Conservation (phyloP, 2,329 filamentous ascomycete genomes). For the Hirsutella minnesotensis region DNA sequence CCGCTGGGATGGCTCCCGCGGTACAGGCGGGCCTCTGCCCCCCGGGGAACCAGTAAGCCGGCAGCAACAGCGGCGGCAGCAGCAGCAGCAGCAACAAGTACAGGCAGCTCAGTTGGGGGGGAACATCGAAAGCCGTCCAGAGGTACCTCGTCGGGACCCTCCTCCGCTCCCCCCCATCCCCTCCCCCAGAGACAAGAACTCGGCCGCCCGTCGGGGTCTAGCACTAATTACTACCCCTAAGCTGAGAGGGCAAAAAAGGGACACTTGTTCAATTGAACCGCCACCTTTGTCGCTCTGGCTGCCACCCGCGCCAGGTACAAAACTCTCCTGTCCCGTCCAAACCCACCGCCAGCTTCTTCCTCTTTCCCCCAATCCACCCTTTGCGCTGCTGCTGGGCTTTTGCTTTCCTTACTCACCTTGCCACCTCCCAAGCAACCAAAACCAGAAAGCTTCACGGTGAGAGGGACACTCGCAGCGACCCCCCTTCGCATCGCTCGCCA, state of each 20-base stretch:
- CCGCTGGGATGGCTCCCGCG: too few species aligned
- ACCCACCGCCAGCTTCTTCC: background rate
- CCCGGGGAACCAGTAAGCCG: too few species aligned
- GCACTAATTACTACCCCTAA: background rate
- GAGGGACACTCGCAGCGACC: background rate
- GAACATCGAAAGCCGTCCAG: too few species aligned
- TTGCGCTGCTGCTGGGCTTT: constrained; percentile 3
- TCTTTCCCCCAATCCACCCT: constrained; percentile 7
- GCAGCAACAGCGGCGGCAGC: too few species aligned
- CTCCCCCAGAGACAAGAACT: too few species aligned
- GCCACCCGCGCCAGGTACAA: constrained; percentile 15
- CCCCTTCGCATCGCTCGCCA: constrained; percentile 17
- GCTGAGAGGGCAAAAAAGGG: constrained; percentile 18
- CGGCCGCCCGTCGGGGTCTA: background rate
- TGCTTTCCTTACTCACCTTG: background rate
- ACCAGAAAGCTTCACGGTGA: background rate
- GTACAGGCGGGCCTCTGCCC: too few species aligned
- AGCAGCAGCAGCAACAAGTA: too few species aligned
- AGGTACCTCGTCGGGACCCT: too few species aligned
- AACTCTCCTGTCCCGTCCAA: constrained; percentile 14
- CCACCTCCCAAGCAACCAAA: background rate
- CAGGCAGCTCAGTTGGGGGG: too few species aligned
- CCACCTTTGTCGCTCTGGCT: constrained; percentile 1
- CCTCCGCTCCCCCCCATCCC: too few species aligned
- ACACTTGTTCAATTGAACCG: constrained; percentile 32